phyloP scores from a whole-genome alignment of 305 asterid species.

The Fraxinus floribunda region DNA sequence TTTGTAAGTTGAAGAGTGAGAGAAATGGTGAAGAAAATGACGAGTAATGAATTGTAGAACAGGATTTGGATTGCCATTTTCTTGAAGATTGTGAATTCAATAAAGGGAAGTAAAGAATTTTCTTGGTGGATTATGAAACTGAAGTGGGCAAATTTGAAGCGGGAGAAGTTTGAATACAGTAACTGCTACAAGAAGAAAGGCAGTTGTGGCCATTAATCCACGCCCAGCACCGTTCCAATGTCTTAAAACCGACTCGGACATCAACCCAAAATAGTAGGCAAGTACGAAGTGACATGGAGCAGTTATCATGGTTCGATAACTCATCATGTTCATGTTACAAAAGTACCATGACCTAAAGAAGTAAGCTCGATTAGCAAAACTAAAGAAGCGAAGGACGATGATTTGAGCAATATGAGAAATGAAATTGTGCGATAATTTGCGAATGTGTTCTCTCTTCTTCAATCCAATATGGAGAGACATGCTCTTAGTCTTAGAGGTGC shows the following conservation, averaged over 20 bases:
- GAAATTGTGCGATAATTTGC: background rate
- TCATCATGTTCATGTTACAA: background rate
- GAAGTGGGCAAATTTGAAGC: conserved; percentile 9
- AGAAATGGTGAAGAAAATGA: conserved; percentile 25
- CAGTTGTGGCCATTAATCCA: conserved; percentile 12
- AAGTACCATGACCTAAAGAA: background rate
- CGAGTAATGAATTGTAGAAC: conserved; percentile 15
- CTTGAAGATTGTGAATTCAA: background rate
- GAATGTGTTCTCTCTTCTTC: background rate
- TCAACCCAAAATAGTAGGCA: background rate
- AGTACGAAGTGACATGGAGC: background rate
- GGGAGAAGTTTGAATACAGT: conserved; percentile 19
- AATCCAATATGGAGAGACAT: background rate
- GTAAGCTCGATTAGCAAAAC: background rate
- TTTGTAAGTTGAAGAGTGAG: conserved; percentile 25
- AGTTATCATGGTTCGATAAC: background rate
- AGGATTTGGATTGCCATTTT: conserved; percentile 35
- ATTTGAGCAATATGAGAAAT: background rate
- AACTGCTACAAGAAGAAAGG: background rate
- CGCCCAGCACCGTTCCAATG: background rate
- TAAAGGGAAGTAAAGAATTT: background rate
- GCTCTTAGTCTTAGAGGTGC: background rate
- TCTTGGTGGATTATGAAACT: background rate
- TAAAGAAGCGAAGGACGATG: background rate
- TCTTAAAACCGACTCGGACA: background rate